A percentile compares a stretch with the other conserved stretches of the same genome.
These are phyloP conservation scores for Aspergillus fijiensis DNA, from an alignment of 2,329 filamentous ascomycete genomes.

Conservation along the genomic window DNA sequence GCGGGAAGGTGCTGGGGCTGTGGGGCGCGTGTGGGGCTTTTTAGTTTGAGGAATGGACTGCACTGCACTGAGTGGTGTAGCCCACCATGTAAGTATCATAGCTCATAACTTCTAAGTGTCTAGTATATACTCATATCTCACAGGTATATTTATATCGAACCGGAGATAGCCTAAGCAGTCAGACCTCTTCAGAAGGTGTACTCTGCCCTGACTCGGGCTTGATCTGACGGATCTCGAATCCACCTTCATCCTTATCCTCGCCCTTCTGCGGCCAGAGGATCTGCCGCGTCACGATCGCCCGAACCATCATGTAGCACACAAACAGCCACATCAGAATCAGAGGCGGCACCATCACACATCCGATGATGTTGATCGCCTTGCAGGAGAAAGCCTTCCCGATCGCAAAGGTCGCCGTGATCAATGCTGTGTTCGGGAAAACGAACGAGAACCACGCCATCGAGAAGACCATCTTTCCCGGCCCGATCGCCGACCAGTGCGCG, in stretches of 20 bases:
- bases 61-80: too few species aligned
- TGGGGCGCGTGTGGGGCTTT: conserved; percentile 5
- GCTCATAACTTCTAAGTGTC: too few species aligned
- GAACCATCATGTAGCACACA: conserved; percentile 69
- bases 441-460: conserved; percentile 87
- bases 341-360: conserved; percentile 65
- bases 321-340: conserved; percentile 67
- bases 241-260: conserved; percentile 62
- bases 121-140: too few species aligned
- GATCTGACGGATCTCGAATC: conserved; percentile 48
- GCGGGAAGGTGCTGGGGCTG: not conserved
- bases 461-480: conserved; percentile 64
- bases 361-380: conserved; percentile 63
- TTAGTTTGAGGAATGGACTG: not conserved
- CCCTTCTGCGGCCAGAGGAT: conserved; percentile 77
- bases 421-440: conserved; percentile 75
- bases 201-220: conserved; percentile 24
- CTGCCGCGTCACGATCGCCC: conserved; percentile 63
- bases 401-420: conserved; percentile 70
- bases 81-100: too few species aligned
- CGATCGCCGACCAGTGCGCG: conserved; percentile 68
- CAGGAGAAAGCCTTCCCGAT: conserved; percentile 64
- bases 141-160: too few species aligned
- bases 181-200: conserved; percentile 17
- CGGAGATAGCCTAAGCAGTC: too few species aligned